A percentile compares a stretch with the other conserved stretches of the same genome.
Conservation (phyloP, 345 rosid species). For the Hibiscus mutabilis region DNA sequence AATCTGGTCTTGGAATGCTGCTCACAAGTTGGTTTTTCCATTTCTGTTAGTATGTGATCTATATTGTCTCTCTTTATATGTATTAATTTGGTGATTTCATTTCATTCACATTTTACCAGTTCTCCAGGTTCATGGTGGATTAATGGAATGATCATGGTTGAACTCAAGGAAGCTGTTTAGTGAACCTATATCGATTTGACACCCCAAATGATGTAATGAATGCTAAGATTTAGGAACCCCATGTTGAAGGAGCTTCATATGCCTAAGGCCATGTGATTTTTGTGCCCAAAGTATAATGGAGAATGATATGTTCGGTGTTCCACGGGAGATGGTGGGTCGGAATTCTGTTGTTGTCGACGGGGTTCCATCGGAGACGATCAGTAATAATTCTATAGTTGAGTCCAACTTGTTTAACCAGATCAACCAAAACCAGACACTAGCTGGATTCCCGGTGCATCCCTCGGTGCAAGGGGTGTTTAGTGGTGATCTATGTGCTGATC, state of each 20-base stretch:
- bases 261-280: constrained; percentile 3
- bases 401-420: constrained; percentile 25
- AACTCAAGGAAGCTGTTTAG: not conserved
- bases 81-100: not conserved
- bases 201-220: not conserved
- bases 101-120: not conserved
- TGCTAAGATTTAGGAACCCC: not conserved
- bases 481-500: constrained; percentile 10
- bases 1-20: not conserved
- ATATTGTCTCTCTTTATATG: not conserved
- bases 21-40: not conserved
- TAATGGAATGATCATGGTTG: not conserved
- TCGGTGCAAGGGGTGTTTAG: constrained; percentile 31
- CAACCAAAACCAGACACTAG: constrained; percentile 23
- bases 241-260: constrained; percentile 8
- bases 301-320: constrained; percentile 37
- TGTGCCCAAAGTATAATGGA: constrained; percentile 25
- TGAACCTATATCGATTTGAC: not conserved
- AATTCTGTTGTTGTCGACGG: constrained; percentile 28
- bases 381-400: constrained; percentile 23
- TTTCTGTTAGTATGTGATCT: not conserved
- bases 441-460: constrained; percentile 22
- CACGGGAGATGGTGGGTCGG: constrained; percentile 28
- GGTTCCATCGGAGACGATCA: constrained; percentile 16
- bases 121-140: not conserved